Percentiles rank a stretch among this genome's conserved stretches.
These are phyloP conservation scores for Afroboletus lepidellus DNA, from an alignment of 1,284 basidiomycete species.

Conservation along the genomic window DNA sequence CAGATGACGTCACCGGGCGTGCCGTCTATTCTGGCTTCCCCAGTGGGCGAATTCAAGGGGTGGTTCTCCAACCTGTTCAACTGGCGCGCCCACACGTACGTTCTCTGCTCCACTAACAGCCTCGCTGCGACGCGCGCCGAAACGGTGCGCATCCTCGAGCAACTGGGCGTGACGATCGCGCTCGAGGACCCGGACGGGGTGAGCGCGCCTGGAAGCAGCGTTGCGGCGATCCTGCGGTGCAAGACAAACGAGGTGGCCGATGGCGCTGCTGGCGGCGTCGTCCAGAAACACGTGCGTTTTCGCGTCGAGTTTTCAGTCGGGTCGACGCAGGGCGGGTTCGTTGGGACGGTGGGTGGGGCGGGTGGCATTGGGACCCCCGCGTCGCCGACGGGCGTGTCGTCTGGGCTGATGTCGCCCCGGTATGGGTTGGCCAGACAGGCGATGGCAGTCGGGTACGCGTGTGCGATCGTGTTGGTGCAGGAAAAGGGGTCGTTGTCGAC, in stretches of 20 bases:
- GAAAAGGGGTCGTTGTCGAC: conserved; percentile 87
- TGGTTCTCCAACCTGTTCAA: conserved; percentile 82
- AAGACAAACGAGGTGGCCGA: conserved; percentile 58
- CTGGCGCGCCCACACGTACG: conserved; percentile 65
- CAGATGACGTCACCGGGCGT: conserved; percentile 24
- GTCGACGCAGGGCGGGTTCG: conserved; percentile 29
- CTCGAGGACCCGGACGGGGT: conserved; percentile 47
- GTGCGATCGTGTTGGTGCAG: conserved; percentile 69
- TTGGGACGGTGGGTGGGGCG: conserved; percentile 5
- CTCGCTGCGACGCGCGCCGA: conserved; percentile 62
- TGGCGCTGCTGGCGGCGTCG: conserved; percentile 39
- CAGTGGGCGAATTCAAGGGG: conserved; percentile 77
- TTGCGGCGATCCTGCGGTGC: conserved; percentile 54
- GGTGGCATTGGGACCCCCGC: neutral
- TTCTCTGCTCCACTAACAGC: conserved; percentile 70
- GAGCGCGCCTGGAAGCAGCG: conserved; percentile 6
- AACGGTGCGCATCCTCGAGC: conserved; percentile 63
- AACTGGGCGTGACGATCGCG: conserved; percentile 59
- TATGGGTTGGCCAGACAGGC: conserved; percentile 32
- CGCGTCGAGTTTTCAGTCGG: conserved; percentile 62
- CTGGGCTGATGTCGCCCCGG: conserved; percentile 19
- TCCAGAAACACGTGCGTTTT: conserved; percentile 59
- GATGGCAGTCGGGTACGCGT: conserved; percentile 24
- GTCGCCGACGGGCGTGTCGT: conserved; percentile 16
- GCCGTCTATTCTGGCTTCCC: conserved; percentile 33